Base-by-base conservation (phyloP, 345 rosid species). In the Anacardium occidentale region DNA sequence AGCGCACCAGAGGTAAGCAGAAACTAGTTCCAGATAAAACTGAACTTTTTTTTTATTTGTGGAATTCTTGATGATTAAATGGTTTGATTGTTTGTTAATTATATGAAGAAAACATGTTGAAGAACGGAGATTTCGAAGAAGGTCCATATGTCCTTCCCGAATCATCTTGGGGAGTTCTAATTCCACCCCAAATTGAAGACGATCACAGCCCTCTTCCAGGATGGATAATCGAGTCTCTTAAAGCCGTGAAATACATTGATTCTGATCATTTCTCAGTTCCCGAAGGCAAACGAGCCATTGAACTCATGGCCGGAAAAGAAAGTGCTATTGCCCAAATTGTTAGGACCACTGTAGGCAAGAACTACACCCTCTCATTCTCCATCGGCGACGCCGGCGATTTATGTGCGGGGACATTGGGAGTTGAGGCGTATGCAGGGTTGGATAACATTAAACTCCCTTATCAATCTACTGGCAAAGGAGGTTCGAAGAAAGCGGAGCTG, bases 231-330 rank as follows among this genome's bases (percentile, higher is more conserved):
- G 90, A 86, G 34, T 86, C 88, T 20, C 84, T 85, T 2, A 86
- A 86, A 66, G 90, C 90, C 4, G 88, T 86, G 18, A 86, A 86
- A 37, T 84, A 77, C 80, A 76, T 86, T 21, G 86, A 86, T 34
- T 10, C 64, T 9, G 70, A 68, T 7, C 90, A 87, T 67, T 85
- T 79, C 64, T 12, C 76, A 4, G 82, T 85, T 53, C 87, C 88
- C 0, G 37, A 70, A 55, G 88, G 88, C 58, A 69, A 60, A n/a
- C 69, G 84, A 32, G 87, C 85, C 0, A 18, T 87, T 5, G 90
- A 87, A 42, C 90, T 87, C 3, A 63, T 87, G 8, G 90, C 83
- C 0, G 90, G 90, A 10, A 83, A 83, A 71, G 90, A 87, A 67
- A 87, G 90, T 68, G 81, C 90, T 12, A 40, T 87, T 4, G 72